Evolutionary conservation across 2,329 filamentous ascomycete species (phyloP).

Genomic region (Exophiala bonariae): DNA sequence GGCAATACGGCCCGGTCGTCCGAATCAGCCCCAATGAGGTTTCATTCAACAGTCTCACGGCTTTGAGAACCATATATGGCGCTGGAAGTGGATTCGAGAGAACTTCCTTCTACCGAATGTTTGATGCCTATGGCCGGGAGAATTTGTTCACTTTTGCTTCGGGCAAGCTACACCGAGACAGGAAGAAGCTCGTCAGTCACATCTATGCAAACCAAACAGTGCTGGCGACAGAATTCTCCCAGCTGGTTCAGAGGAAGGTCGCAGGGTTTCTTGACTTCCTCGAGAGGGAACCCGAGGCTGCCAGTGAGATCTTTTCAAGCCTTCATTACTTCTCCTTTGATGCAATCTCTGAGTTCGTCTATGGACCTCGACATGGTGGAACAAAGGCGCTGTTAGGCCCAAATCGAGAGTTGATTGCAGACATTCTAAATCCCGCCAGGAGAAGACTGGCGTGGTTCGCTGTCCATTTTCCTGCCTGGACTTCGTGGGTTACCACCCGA

Average conservation of each 20-base stretch:
- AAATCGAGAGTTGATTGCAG: constrained; percentile 42
- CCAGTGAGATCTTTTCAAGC: constrained; percentile 48
- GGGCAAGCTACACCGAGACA: constrained; percentile 44
- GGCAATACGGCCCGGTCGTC: constrained; percentile 48
- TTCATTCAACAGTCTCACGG: constrained; percentile 44
- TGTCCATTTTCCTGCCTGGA: constrained; percentile 47
- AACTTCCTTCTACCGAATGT: constrained; percentile 56
- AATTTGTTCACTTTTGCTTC: constrained; percentile 55
- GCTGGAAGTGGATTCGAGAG: constrained; percentile 53
- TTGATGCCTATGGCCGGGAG: constrained; percentile 42
- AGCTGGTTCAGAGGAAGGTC: constrained; percentile 42
- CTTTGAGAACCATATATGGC: constrained; percentile 56
- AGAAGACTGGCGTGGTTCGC: constrained; percentile 51
- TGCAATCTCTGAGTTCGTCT: constrained; percentile 54
- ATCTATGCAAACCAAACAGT: constrained; percentile 55
- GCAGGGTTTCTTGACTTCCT: constrained; percentile 43
- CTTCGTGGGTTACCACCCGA: constrained; percentile 50
- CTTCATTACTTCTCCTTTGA: constrained; percentile 57
- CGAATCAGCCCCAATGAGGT: constrained; percentile 51
- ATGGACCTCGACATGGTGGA: constrained; percentile 44
- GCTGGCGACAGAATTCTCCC: constrained; percentile 33
- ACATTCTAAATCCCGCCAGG: constrained; percentile 50
- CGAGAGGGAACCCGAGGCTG: constrained; percentile 33
- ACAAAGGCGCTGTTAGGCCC: constrained; percentile 46
- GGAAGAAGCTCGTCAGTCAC: constrained; percentile 51